phyloP scores from a whole-genome alignment of 441 rosid genomes.

The Populus tomentosa region DNA sequence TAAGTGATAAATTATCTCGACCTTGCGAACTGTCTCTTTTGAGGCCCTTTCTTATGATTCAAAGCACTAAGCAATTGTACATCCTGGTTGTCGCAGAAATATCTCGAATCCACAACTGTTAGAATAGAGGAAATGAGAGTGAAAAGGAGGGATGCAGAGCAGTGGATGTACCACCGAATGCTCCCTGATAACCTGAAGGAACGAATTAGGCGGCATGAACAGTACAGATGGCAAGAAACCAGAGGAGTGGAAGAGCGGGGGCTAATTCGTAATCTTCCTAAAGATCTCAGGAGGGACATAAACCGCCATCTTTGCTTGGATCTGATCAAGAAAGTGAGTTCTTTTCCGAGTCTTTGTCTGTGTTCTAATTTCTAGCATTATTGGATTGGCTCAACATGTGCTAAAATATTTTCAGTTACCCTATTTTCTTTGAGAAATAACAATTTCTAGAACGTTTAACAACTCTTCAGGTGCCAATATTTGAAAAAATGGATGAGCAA shows the following conservation, averaged over 20 bases:
- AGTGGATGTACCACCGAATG: constrained; percentile 68
- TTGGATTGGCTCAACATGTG: background rate
- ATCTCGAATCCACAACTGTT: constrained; percentile 52
- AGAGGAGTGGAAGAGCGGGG: constrained; percentile 57
- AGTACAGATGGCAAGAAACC: constrained; percentile 64
- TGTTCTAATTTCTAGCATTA: background rate
- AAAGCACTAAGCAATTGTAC: background rate
- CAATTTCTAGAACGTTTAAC: background rate
- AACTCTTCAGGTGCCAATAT: constrained; percentile 64
- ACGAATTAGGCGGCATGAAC: constrained; percentile 46
- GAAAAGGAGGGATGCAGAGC: constrained; percentile 53
- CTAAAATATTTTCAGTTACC: background rate
- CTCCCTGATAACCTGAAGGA: constrained; percentile 44
- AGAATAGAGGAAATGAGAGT: constrained; percentile 69
- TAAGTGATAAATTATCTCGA: background rate
- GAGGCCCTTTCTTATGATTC: background rate
- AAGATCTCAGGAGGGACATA: constrained; percentile 56
- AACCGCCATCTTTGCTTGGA: constrained; percentile 53
- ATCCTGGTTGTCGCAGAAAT: constrained; percentile 36
- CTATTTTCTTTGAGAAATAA: background rate
- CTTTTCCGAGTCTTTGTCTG: background rate
- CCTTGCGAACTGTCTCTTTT: background rate
- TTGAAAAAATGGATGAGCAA: constrained; percentile 85
- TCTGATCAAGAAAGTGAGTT: constrained; percentile 48
- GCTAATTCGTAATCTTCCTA: constrained; percentile 49